phyloP scores from a whole-genome alignment of 768 basidiomycete genomes.

The Leccinum fibrillosum region DNA sequence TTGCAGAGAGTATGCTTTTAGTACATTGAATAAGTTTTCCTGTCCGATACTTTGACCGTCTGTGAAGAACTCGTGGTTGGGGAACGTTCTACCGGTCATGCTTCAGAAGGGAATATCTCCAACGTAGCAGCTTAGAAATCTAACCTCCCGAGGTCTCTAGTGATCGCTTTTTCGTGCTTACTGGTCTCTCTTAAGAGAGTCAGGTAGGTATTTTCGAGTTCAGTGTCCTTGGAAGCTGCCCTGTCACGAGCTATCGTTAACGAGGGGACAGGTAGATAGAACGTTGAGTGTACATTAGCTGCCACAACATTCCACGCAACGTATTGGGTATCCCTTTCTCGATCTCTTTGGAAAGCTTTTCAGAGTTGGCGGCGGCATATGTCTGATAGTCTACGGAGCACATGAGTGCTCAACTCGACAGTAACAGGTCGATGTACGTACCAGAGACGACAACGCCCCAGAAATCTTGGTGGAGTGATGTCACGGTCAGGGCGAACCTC shows the following conservation, averaged over 20 bases:
- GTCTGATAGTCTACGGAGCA: slow-evolving; percentile 72
- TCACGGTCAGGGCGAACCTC: slow-evolving; percentile 4
- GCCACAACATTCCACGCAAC: slow-evolving; percentile 94
- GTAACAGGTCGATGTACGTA: slow-evolving; percentile 27
- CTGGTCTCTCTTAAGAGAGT: slow-evolving; percentile 79
- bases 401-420: slow-evolving; percentile 4
- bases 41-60: slow-evolving; percentile 95
- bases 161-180: slow-evolving; percentile 91
- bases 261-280: slow-evolving; percentile 1
- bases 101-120: slow-evolving; percentile 9
- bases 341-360: slow-evolving; percentile 83
- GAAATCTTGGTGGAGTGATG: slow-evolving; percentile 55
- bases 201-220: slow-evolving; percentile 81
- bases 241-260: slow-evolving; percentile 37
- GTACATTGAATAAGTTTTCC: slow-evolving; percentile 95
- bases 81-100: slow-evolving; percentile 70
- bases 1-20: slow-evolving; percentile 95
- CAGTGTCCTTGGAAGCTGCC: slow-evolving; percentile 90
- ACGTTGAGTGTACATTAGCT: slow-evolving; percentile 67
- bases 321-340: slow-evolving; percentile 88
- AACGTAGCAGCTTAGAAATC: neutral
- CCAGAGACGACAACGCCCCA: slow-evolving; percentile 95
- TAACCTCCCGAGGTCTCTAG: slow-evolving; percentile 85
- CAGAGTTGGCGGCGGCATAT: slow-evolving; percentile 77
- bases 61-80: slow-evolving; percentile 93